Evolutionary conservation across 345 rosid genomes (phyloP), one percentile per base, ranked within the genome.

Genomic region (Dipteronia sinensis): DNA sequence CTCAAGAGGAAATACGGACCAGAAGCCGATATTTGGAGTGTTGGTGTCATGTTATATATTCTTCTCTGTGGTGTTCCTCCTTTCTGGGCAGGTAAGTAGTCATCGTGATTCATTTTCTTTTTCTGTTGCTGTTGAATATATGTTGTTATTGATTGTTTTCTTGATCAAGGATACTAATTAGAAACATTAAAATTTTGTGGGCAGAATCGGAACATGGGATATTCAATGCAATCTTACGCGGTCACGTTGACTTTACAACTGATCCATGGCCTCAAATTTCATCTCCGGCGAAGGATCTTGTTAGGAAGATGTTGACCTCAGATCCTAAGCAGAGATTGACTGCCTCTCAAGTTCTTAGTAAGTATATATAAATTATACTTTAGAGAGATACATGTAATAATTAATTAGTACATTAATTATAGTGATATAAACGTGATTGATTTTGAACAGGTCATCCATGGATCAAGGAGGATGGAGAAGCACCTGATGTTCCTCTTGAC

Each of bases 241-340:
- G 98, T 8, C 91, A 92, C 9, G 38, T 94, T 38, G 98, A 94
- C 81, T 96, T 96, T 75, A 77, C 92, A 3, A 92, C 88, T 20
- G 99, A 94, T 82, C 99, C 97, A 9, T 96, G 99, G 99, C 99
- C 99, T 1, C 85, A 84, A 6, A 96, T 96, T 72, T 96, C 99
- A 56, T 84, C 88, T 12, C 95, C 82, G 63, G 99, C 97, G 1
- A 94, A 96, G 85, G 99, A 96, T 81, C 93, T 96, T 31, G 97
- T 96, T 38, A 84, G 86, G 80, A 96, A 90, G 87, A 96, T 96
- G 99, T 85, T 94, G n/a, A 87, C 82, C 79, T 86, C 94, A 12
- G 98, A 96, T 73, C 98, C 99, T 10, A 96, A 90, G 81, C 93
- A 91, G 83, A 86, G 99, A 82, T 34, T 94, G 74, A 90, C 98